Base-by-base conservation (phyloP, 2,329 filamentous ascomycete genomes). In the Dactylonectria estremocensis region DNA sequence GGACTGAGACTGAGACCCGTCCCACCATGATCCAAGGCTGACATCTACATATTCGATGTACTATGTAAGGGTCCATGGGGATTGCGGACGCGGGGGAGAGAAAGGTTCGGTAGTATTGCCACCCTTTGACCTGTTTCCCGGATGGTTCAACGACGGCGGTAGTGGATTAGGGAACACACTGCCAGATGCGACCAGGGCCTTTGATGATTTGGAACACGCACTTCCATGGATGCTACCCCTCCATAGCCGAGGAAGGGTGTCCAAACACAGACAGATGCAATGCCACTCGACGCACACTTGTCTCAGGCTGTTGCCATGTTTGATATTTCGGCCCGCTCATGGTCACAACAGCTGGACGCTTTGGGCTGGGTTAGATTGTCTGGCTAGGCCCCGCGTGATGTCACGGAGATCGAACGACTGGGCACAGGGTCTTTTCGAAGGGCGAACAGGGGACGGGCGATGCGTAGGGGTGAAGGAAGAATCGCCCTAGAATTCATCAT, bases 361-460 rank as follows among this genome's bases (percentile, higher is more conserved):
- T 52, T 54, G 37, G 37, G 45, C 40, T 46, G 37, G 59, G 65
- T 33, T 61, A 33, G 49, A 49, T 50, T 55, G 35, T 35, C 43
- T 55, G 20, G 60, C 49, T 56, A 50, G 31, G 57, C 57, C 63
- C 54, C 61, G 70, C 69, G 69, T 73, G 69, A 75, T 75, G 68
- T 72, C 67, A 73, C 68, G 31, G 52, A 69, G 65, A 73, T 73
- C 67, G 73, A 72, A 75, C 58, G 70, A 75, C 67, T 55, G 56
- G 55, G 62, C 61, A 46, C 35, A 65, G 62, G 62, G 64, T 67
- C 64, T 43, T 49, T 59, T 43, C 54, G 46, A 52, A 49, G 59
- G 59, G 63, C 40, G 20, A 35, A 61, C 58, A 61, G 57, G 64
- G 64, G 64, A 55, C 37, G 18, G 20, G 43, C 13, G n/a, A 55